Evolutionary conservation across 2,329 filamentous ascomycete genomes (phyloP).

Genomic region (Sarocladium oryzae): DNA sequence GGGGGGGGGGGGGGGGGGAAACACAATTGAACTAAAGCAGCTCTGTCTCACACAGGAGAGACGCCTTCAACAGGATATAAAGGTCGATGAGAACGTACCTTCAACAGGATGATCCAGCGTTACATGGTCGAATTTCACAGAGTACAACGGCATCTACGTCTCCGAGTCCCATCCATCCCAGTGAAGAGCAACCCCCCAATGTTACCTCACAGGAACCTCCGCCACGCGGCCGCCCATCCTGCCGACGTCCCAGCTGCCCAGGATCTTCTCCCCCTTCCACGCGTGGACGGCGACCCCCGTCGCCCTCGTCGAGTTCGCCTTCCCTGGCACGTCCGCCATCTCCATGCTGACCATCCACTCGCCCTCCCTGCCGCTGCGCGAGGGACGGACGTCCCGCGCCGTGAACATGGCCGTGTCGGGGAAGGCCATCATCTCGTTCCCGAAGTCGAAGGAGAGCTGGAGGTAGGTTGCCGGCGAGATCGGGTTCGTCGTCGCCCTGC

Average conservation of each 20-base stretch:
- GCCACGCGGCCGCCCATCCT: not conserved
- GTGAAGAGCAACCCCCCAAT: no score
- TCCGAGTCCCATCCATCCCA: no score
- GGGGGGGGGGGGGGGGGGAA: no score
- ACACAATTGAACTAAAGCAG: no score
- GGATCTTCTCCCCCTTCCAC: slow-evolving; percentile 4
- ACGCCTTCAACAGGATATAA: no score
- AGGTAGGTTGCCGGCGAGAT: slow-evolving; percentile 12
- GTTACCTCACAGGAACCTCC: not conserved
- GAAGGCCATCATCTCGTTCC: slow-evolving; percentile 6
- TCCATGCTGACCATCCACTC: not conserved
- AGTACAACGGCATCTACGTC: no score
- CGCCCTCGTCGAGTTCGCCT: not conserved
- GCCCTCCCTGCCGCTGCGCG: not conserved
- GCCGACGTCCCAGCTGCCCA: not conserved
- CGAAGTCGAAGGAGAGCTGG: slow-evolving; percentile 12
- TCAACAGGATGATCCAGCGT: no score
- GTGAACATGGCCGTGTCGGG: slow-evolving; percentile 5
- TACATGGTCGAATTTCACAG: no score
- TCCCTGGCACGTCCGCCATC: not conserved
- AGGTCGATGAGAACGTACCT: no score
- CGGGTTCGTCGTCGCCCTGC: slow-evolving; percentile 2
- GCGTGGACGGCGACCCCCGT: not conserved
- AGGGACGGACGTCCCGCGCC: slow-evolving; percentile 8
- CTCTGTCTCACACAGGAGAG: no score